phyloP scores from a whole-genome alignment of 2,329 filamentous ascomycete species.

The Fusarium ramigenum region DNA sequence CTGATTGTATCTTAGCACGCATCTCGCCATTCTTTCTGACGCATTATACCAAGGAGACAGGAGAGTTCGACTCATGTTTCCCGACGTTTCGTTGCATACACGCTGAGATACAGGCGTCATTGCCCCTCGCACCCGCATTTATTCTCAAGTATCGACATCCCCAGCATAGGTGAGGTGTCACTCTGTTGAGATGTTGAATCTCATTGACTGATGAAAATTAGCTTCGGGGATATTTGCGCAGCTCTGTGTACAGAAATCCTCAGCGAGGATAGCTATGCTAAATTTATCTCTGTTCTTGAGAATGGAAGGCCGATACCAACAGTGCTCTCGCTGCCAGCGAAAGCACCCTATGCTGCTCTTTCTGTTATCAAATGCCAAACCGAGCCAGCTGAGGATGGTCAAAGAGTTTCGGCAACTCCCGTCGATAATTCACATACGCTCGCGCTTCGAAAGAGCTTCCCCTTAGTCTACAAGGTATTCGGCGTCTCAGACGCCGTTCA shows the following conservation, averaged over 20 bases:
- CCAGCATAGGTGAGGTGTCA: fast-evolving
- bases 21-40: neutral
- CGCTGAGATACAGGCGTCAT: neutral
- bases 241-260: neutral
- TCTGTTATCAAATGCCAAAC: fast-evolving
- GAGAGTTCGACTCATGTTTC: neutral
- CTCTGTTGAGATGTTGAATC: fast-evolving
- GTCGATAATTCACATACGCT: fast-evolving
- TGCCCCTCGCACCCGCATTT: neutral
- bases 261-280: fast-evolving
- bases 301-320: neutral
- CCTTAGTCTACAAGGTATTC: neutral
- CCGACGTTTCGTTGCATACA: neutral
- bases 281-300: neutral
- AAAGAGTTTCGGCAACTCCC: fast-evolving
- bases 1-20: neutral
- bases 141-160: neutral
- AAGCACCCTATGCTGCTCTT: neutral
- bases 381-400: fast-evolving
- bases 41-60: neutral
- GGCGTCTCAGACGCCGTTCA: neutral
- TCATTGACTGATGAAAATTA: fast-evolving
- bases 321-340: neutral
- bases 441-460: fast-evolving
- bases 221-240: fast-evolving